Evolutionary conservation across 306 rosid genomes (phyloP).

Genomic region (Medicago ruthenica): DNA sequence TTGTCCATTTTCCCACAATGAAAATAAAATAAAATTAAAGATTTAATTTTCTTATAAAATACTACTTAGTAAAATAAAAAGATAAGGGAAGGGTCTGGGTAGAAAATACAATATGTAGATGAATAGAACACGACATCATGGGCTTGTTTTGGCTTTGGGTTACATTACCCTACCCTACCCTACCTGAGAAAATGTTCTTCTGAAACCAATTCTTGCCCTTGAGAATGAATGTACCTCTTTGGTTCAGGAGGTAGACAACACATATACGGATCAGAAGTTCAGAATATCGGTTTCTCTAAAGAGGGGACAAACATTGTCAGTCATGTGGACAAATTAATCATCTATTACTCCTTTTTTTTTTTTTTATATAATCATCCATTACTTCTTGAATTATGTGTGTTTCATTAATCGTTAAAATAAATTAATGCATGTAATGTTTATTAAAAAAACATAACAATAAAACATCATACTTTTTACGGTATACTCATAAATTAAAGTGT

Average conservation of each 20-base stretch:
- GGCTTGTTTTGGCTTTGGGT: conserved; percentile 24
- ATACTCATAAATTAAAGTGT: too few species aligned
- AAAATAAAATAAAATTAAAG: background rate
- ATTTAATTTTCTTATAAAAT: background rate
- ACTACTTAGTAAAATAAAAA: background rate
- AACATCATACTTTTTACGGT: too few species aligned
- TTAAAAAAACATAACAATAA: too few species aligned
- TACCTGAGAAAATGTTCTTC: conserved; percentile 1
- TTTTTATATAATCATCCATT: too few species aligned
- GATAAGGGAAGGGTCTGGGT: background rate
- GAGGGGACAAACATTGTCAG: conserved; percentile 39
- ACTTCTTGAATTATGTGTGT: too few species aligned
- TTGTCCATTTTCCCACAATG: background rate
- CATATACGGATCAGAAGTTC: conserved; percentile 1
- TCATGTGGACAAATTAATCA: conserved; percentile 22
- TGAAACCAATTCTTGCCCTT: background rate
- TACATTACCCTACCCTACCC: background rate
- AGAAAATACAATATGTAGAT: background rate
- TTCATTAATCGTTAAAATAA: too few species aligned
- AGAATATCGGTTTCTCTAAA: conserved; percentile 3
- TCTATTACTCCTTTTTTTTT: background rate
- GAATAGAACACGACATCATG: conserved; percentile 11
- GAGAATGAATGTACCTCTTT: conserved; percentile 16
- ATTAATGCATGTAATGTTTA: too few species aligned
- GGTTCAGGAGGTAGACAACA: conserved; percentile 10